Evolutionary conservation across 2,329 filamentous ascomycete genomes (phyloP).

Genomic region (Apiospora malaysiana): DNA sequence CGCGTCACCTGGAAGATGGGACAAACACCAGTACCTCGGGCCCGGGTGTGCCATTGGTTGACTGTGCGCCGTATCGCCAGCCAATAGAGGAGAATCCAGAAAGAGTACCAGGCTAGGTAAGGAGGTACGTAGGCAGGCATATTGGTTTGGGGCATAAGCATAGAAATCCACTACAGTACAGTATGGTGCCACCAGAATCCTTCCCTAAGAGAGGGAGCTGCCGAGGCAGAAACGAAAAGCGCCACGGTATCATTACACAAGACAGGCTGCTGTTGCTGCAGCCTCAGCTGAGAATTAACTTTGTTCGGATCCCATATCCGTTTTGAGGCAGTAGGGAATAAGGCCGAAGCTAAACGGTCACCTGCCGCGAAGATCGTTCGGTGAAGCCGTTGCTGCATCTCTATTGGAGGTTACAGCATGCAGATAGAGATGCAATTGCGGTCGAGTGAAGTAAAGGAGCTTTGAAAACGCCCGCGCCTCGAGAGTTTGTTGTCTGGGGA

Average conservation of each 20-base stretch:
- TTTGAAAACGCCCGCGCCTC: background rate
- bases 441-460: background rate
- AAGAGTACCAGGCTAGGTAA: background rate
- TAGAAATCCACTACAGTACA: background rate
- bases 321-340: background rate
- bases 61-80: background rate
- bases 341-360: background rate
- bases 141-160: background rate
- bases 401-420: background rate
- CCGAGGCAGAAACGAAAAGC: constrained; percentile 2
- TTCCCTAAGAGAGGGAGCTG: background rate
- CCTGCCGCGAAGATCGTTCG: background rate
- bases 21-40: background rate
- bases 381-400: background rate
- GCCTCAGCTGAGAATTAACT: constrained; percentile 12
- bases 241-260: background rate
- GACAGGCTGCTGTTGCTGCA: background rate
- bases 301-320: background rate
- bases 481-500: background rate
- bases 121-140: background rate
- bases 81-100: background rate
- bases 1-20: background rate
- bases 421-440: background rate
- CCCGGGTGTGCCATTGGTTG: background rate
- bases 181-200: background rate